Evolutionary conservation across 495 filamentous ascomycete genomes (phyloP).

Genomic region (Penicillium ochrochloron): DNA sequence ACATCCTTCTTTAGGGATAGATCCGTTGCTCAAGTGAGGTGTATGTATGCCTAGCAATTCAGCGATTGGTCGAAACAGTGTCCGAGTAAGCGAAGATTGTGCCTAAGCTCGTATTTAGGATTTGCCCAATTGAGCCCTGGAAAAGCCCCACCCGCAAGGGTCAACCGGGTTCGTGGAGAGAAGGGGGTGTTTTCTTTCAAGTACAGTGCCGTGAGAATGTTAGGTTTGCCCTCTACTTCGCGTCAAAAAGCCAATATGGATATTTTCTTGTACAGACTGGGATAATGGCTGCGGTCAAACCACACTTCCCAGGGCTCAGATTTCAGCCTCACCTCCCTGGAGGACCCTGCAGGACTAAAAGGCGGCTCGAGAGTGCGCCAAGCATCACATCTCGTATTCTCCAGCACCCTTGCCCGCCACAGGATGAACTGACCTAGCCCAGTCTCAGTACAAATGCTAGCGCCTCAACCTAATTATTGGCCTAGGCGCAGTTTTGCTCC

Average conservation of each 20-base stretch:
- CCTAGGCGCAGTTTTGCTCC: conserved; percentile 7
- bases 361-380: conserved; percentile 25
- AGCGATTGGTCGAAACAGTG: background rate
- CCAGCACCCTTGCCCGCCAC: conserved; percentile 13
- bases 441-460: background rate
- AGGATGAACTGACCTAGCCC: background rate
- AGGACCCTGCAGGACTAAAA: conserved; percentile 9
- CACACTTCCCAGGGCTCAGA: background rate
- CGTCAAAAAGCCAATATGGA: background rate
- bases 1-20: background rate
- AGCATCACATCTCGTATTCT: conserved; percentile 28
- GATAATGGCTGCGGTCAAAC: background rate
- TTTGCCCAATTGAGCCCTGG: background rate
- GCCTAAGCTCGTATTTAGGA: conserved; percentile 8
- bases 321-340: background rate
- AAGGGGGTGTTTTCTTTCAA: background rate
- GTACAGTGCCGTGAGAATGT: background rate
- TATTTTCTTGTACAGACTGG: background rate
- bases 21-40: background rate
- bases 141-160: background rate
- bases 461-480: background rate
- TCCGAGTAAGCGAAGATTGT: background rate
- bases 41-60: background rate
- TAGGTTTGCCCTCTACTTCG: background rate
- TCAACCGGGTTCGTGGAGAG: background rate